Evolutionary conservation across 768 basidiomycete species (phyloP), one percentile per base, ranked within the genome.

Genomic region (Xerocomellus dryophilus): DNA sequence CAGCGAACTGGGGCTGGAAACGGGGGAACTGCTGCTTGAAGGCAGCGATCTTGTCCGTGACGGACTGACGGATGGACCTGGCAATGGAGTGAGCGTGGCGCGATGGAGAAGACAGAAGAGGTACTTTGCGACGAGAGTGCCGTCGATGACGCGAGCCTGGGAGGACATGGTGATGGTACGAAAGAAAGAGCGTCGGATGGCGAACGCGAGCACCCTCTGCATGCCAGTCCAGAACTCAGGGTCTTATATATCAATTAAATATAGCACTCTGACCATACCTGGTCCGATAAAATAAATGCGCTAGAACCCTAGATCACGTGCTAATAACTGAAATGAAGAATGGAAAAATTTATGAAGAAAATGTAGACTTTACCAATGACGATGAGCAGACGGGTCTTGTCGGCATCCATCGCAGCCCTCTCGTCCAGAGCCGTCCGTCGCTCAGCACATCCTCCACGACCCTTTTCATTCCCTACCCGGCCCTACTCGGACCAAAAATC

Each of bases 1-100:
- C 93, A 61, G 84, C 90, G 17, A 99, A 81, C 69, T 86, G 84
- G 12, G 97, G 90, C 64, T 86, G 82, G 77, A 98, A 99, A 20
- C 88, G 88, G n/a, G 95, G 90, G 70, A 81, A 85, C 56, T 74
- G 78, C 4, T 80, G 71, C 64, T 88, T 86, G 43, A 85, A 69
- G 2, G 80, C 62, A 39, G 76, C 76, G 71, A 98, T 91, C 51
- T 79, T 79, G 44, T 78, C 72, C n/a, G 88, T 79, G 61, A 95
- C 86, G 59, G 80, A 77, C 39, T 85, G 79, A 59, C 95, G 89
- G 63, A 96, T 82, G 6, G 88, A 82, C 74, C 95, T 97, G 14
- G 21, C 45, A 12, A 34, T 5, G n/a, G 40, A 43, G 41, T 57
- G 36, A 62, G 60, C 55, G 12, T 27, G 59, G 57, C 40, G 53